Base-by-base conservation (phyloP, 352 stramenopile genomes). In the Globisporangium lucens region DNA sequence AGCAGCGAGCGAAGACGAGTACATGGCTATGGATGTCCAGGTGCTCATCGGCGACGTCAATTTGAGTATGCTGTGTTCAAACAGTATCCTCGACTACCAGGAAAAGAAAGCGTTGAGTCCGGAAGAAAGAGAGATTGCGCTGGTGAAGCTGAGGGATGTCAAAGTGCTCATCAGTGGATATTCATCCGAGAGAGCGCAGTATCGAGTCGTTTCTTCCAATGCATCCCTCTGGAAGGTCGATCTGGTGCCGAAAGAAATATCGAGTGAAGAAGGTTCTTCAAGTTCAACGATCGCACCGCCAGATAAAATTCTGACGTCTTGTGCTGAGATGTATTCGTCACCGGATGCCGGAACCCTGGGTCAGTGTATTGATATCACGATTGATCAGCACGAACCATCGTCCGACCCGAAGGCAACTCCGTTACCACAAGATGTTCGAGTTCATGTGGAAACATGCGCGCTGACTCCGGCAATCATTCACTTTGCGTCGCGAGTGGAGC, bases 391-490 rank as follows among this genome's bases (percentile, higher is more conserved):
- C 56, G 46, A 67, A 13, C 58, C 51, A 4, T 15, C 66, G 3
- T 9, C 22, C 2, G 55, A 72, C 64, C 36, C 67, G 17, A 71
- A 61, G 29, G 33, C 52, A 2, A 3, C 66, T 3, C 33, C 46
- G 46, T 17, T 56, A 9, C 73, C 77, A 1, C 72, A 77, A 24
- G 82, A 91, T 63, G 65, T 88, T 30, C 80, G 78, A 5, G 73
- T 93, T 20, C 80, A 93, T 46, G 68, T 91, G 13, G 80, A 91
- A 49, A 80, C 73, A 3, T 90, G 80, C 33, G 81, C 85, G 13
- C 49, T 91, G 4, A 72, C 79, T 13, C 84, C 82, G 12, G 65
- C 76, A 8, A 79, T 89, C 17, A 61, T 83, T 3, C 75, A 85
- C 29, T 74, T 92, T 33, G 76, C 77, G 5, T 74, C 80, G 46